Evolutionary conservation across 192 early-diverging fungal genomes (phyloP), one percentile per base, ranked within the genome.

Genomic region (Umbelopsis sp.): DNA sequence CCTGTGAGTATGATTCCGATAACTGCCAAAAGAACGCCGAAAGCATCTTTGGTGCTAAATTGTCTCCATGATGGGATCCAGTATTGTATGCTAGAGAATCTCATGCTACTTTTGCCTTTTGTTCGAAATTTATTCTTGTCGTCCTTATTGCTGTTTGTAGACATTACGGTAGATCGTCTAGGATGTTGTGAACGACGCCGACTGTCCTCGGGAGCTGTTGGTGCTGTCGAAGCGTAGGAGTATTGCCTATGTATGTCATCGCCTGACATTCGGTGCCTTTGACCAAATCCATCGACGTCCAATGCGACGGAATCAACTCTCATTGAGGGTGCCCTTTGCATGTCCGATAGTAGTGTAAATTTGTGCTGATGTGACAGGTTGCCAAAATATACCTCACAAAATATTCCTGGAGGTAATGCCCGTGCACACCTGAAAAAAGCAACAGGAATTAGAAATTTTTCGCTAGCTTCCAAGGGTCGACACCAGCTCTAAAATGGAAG

Each of bases 21-120:
- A n/a, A 78, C 11, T 2, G 62, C 51, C 21, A 78, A 59, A 0
- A 71, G 8, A 0, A 74, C 20, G 5, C 77, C 77, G 32, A 78
- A 1, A 20, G 17, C 16, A 14, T 62, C 56, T 32, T 62, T 62
- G 31, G 17, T 34, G 6, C 31, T 62, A 5, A 62, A 31, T 20
- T n/a, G 24, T 3, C 12, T 20, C 56, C 26, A 62, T 4, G 26
- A 2, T 14, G 56, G 56, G 4, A 29, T 11, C 56, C 56, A 62
- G 6, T n/a, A 4, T 49, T n/a, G 11, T 26, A 0, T 20, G 0
- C 34, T 36, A 4, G 29, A 3, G 17, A 34, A 32, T 12, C 56
- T 26, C 6, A 20, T 12, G 7, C 17, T n/a, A 17, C 5, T 17
- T 49, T 20, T 49, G 4, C 1, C 20, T 21, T 20, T 17, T 21